phyloP scores from a whole-genome alignment of 163 green algal genomes.

The Scenedesmus sp. region DNA sequence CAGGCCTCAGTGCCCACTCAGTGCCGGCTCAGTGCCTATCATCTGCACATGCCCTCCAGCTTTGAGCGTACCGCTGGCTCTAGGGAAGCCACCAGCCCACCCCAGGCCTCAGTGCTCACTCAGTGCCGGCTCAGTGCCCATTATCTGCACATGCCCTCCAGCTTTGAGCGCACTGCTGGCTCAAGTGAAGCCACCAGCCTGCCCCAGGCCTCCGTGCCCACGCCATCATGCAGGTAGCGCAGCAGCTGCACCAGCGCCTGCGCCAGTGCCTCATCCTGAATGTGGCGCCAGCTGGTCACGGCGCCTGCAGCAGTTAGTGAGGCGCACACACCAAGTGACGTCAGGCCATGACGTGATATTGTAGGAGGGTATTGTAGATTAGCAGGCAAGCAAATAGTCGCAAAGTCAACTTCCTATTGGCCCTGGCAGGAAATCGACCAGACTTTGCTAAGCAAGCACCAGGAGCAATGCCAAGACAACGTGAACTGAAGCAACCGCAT shows the following conservation, averaged over 20 bases:
- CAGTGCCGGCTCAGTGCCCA: not conserved
- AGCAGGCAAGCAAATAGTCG: too few relatives aligned
- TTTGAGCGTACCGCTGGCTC: conserved; percentile 37
- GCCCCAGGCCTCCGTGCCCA: conserved; percentile 34
- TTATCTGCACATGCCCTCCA: conserved; percentile 36
- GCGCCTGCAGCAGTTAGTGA: conserved; percentile 57
- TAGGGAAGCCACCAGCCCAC: conserved; percentile 16
- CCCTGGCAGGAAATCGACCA: too few relatives aligned
- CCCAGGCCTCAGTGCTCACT: conserved; percentile 29
- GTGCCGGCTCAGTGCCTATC: too few relatives aligned
- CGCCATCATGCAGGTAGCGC: conserved; percentile 60
- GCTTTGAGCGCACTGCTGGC: conserved; percentile 46
- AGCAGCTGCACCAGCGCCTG: conserved; percentile 74
- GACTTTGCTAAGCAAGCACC: too few relatives aligned
- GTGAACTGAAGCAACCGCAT: too few relatives aligned
- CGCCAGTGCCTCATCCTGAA: conserved; percentile 69
- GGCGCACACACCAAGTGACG: not conserved
- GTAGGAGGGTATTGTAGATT: not conserved
- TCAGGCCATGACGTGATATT: not conserved
- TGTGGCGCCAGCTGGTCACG: conserved; percentile 79
- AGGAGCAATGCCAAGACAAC: too few relatives aligned
- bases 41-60: conserved; percentile 29
- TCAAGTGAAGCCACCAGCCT: conserved; percentile 22
- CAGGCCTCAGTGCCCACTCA: conserved; percentile 37
- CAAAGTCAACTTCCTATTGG: too few relatives aligned